phyloP scores from a whole-genome alignment of 2,329 filamentous ascomycete species.

The Coniochaeta ligniaria region DNA sequence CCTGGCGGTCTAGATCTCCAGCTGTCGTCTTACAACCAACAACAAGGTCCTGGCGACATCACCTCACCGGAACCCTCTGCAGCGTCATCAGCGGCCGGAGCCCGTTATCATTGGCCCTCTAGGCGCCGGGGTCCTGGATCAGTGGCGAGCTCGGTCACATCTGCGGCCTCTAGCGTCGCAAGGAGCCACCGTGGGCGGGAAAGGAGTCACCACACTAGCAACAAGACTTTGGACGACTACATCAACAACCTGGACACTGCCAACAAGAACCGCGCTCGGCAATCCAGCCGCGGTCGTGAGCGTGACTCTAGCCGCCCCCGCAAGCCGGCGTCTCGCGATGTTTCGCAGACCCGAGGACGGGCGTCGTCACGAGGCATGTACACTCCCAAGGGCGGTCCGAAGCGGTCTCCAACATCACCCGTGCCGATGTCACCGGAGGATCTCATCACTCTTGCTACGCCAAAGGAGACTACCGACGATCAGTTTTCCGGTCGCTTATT shows the following conservation, averaged over 20 bases:
- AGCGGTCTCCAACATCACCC: constrained; percentile 85
- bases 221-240: constrained; percentile 70
- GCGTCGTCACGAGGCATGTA: constrained; percentile 52
- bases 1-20: constrained; percentile 62
- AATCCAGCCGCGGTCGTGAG: constrained; percentile 37
- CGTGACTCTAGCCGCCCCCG: constrained; percentile 42
- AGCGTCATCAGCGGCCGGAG: constrained; percentile 33
- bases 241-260: constrained; percentile 81
- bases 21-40: constrained; percentile 48
- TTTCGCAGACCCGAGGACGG: constrained; percentile 65
- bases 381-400: constrained; percentile 56
- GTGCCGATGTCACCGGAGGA: constrained; percentile 94
- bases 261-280: constrained; percentile 43
- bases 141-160: constrained; percentile 49
- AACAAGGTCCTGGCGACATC: constrained; percentile 39
- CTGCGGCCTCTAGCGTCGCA: constrained; percentile 42
- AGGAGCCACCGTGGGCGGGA: constrained; percentile 41
- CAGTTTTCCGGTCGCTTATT: constrained; percentile 10
- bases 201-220: constrained; percentile 35
- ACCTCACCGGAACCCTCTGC: constrained; percentile 51
- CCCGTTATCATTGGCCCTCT: constrained; percentile 46
- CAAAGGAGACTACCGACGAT: constrained; percentile 22
- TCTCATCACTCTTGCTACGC: constrained; percentile 53
- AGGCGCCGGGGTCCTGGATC: constrained; percentile 48
- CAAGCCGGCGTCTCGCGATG: constrained; percentile 46